Conservation (phyloP, 306 rosid species). For the Astragalus membranaceus region DNA sequence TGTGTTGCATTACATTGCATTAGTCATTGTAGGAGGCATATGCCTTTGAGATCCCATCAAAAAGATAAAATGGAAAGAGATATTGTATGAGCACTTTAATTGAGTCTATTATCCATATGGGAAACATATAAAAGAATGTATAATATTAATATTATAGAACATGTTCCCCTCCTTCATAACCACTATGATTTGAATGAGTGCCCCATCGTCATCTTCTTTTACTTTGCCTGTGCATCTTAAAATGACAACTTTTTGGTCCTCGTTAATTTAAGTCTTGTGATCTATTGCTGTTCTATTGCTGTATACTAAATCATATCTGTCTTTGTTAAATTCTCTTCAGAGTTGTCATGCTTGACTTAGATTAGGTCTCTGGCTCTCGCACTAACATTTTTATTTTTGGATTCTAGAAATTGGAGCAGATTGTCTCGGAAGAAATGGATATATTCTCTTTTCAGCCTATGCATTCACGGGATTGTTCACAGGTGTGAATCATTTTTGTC, state of each 20-base stretch:
- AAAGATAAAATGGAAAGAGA: background rate
- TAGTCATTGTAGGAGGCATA: background rate
- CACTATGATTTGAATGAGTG: background rate
- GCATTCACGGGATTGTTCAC: conserved; percentile 84
- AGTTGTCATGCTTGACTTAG: background rate
- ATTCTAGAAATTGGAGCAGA: conserved; percentile 68
- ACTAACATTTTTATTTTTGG: background rate
- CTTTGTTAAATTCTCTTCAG: background rate
- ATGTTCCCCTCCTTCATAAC: background rate
- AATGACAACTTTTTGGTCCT: background rate
- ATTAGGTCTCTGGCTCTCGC: background rate
- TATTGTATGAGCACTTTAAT: background rate
- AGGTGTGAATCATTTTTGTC: conserved; percentile 36
- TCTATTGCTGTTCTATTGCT: conserved; percentile 6
- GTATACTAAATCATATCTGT: background rate
- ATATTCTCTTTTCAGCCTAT: conserved; percentile 80
- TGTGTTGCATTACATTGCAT: background rate
- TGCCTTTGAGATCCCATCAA: background rate
- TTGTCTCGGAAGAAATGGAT: conserved; percentile 63
- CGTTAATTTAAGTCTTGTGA: background rate
- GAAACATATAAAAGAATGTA: background rate
- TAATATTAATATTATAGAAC: background rate
- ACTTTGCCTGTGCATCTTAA: background rate
- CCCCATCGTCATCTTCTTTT: background rate
- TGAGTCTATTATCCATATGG: background rate